Conservation (phyloP, 2,329 filamentous ascomycete genomes). For the Botrytis tulipae region DNA sequence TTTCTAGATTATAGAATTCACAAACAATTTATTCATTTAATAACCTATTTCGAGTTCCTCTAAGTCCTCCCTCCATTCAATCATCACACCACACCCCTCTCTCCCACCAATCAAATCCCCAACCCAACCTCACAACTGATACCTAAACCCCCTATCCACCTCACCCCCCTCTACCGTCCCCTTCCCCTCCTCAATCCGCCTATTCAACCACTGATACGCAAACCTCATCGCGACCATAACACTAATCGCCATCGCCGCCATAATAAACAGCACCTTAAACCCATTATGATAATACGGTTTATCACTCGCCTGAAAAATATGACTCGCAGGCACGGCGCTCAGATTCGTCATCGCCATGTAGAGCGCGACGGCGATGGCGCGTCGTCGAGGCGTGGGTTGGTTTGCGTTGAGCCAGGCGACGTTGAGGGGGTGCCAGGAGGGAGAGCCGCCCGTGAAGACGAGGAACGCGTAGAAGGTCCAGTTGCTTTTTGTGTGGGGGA, state of each 20-base stretch:
- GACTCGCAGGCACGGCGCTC: slow-evolving; percentile 6
- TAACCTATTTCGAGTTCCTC: neutral
- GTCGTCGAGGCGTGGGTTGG: slow-evolving; percentile 13
- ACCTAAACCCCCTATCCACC: slow-evolving; percentile 19
- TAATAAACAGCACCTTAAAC: slow-evolving; percentile 18
- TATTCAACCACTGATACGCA: slow-evolving; percentile 19
- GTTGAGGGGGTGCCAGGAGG: slow-evolving; percentile 21
- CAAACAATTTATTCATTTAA: no score
- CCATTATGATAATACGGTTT: slow-evolving; percentile 20
- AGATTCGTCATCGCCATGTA: slow-evolving; percentile 20
- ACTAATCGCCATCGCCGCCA: slow-evolving; percentile 17
- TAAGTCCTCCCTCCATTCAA: neutral
- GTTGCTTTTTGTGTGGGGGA: slow-evolving; percentile 17
- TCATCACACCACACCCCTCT: neutral
- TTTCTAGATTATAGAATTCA: no score
- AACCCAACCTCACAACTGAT: slow-evolving; percentile 5
- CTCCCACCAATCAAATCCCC: neutral
- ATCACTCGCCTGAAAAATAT: slow-evolving; percentile 18
- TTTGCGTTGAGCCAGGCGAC: slow-evolving; percentile 20
- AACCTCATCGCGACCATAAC: slow-evolving; percentile 12
- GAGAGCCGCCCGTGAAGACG: slow-evolving; percentile 13
- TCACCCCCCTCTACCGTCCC: slow-evolving; percentile 16
- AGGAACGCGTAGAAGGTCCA: slow-evolving; percentile 20
- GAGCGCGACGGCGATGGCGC: slow-evolving; percentile 12
- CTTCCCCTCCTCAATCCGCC: slow-evolving; percentile 15